Base-by-base conservation (phyloP, 2,329 filamentous ascomycete species). In the Monilinia aucupariae region DNA sequence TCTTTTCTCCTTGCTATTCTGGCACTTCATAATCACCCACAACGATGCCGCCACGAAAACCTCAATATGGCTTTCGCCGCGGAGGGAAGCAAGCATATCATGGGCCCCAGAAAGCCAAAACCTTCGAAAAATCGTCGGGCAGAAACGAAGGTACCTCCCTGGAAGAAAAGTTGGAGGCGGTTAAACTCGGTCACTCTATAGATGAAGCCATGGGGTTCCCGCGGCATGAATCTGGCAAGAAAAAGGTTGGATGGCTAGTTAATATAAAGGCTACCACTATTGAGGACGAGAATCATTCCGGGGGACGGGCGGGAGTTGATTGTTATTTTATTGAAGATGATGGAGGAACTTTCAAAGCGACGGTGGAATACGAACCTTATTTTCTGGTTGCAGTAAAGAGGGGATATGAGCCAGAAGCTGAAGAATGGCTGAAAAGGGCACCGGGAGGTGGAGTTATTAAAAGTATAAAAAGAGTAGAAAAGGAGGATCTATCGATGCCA, bases 241-340 rank as follows among this genome's bases (percentile, higher is more conserved):
- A 79, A 70, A 89, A 87, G 73, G 84, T 89, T 56, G 92, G 96
- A 67, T 99, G 94, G 94, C 84, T 99, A 4, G 91, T 93, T 70
- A 99, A 97, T 73, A 90, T 97, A 78, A 91, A 96, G 74, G 87
- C 92, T 47, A 97, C 94, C 0, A 85, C 86, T 15, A 82, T 99
- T 52, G 80, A 96, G 75, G 93, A 97, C 74, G 84, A 92, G 20
- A 90, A 91, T 69, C 83, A 90, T 52, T 87, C 89, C 1, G 90
- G 91, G 7, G 94, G 94, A 45, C 86, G 91, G 68, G 89, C 94
- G 1, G 94, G 91, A 10, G 85, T 99, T 63, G 94, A 99, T 78
- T 97, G 92, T 77, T 99, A 97, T 79, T 99, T 99, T 77, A 88
- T 99, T 64, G 90, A 92, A 71, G 90, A 93, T 64, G 90, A 96